Percentiles rank a stretch among this genome's conserved stretches.
These are phyloP conservation scores for Clonostachys rhizophaga DNA, from an alignment of 2,329 filamentous ascomycete species.

Conservation along the genomic window DNA sequence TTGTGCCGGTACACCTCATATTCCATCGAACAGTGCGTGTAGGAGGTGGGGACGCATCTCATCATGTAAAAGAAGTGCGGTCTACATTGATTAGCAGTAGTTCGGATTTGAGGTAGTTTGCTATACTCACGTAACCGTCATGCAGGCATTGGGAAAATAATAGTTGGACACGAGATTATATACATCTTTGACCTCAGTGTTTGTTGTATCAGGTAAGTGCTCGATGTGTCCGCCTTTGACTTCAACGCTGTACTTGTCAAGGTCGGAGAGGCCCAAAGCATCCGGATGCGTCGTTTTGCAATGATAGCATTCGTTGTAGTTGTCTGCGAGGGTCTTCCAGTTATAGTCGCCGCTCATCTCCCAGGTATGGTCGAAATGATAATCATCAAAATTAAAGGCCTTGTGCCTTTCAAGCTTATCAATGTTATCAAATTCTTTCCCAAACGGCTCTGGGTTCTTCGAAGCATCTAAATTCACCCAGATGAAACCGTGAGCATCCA, in stretches of 20 bases:
- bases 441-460: constrained; percentile 24
- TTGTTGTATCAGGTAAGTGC: constrained; percentile 39
- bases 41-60: constrained; percentile 50
- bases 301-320: constrained; percentile 65
- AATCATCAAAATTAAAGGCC: constrained; percentile 46
- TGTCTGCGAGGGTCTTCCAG: constrained; percentile 54
- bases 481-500: constrained; percentile 49
- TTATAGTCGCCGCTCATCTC: constrained; percentile 52
- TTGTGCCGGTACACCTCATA: constrained; percentile 63
- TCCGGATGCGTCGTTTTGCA: constrained; percentile 55
- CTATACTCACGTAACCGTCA: constrained; percentile 41
- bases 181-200: constrained; percentile 40
- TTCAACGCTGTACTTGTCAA: constrained; percentile 48
- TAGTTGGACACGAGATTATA: constrained; percentile 39
- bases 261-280: constrained; percentile 47
- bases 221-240: constrained; percentile 42
- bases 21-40: constrained; percentile 47
- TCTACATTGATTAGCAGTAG: constrained; percentile 25
- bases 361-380: constrained; percentile 53
- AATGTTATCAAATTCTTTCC: constrained; percentile 42
- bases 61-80: constrained; percentile 58
- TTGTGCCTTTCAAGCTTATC: constrained; percentile 38
- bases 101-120: neutral
- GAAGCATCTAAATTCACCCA: constrained; percentile 52
- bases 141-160: constrained; percentile 45